Percentiles rank a stretch among this genome's conserved stretches.
These are phyloP conservation scores for Wickerhamomyces sydowiorum DNA, from an alignment of 805 yeast species.

Conservation along the genomic window DNA sequence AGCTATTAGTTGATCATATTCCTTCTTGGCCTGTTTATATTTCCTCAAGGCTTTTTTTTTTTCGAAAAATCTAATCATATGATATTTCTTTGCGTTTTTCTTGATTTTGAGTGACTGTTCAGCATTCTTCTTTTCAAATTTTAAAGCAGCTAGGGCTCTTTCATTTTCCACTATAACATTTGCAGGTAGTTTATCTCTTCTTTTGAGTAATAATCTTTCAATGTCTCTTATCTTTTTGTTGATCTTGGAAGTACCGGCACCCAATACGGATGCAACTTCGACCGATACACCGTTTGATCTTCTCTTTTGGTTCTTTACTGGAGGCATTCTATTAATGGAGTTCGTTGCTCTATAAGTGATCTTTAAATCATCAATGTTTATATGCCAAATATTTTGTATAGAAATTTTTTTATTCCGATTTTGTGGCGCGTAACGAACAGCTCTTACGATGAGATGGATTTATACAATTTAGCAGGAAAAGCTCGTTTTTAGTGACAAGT, in stretches of 20 bases:
- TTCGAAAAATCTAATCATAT: conserved; percentile 91
- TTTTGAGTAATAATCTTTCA: conserved; percentile 55
- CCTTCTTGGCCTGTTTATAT: conserved; percentile 43
- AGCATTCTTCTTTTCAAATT: conserved; percentile 48
- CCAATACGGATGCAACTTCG: conserved; percentile 26
- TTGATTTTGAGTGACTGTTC: conserved; percentile 39
- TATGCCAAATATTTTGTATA: too few species aligned
- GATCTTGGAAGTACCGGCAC: conserved; percentile 46
- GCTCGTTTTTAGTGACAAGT: too few species aligned
- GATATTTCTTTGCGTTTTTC: conserved; percentile 66
- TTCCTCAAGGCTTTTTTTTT: conserved; percentile 75
- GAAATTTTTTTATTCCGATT: background rate
- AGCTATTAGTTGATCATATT: conserved; percentile 20
- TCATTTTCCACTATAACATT: conserved; percentile 65
- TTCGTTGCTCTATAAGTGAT: too few species aligned
- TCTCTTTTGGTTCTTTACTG: conserved; percentile 9
- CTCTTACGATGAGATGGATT: too few species aligned
- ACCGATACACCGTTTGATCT: conserved; percentile 6
- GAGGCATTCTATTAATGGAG: conserved; percentile 8
- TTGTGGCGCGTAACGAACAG: background rate
- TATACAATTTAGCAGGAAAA: too few species aligned
- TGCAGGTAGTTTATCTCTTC: conserved; percentile 55
- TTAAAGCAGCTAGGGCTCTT: conserved; percentile 63
- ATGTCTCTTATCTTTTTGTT: conserved; percentile 86
- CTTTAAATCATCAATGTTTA: too few species aligned